Base-by-base conservation (phyloP, 163 green algal genomes). In the Volvox carteri region DNA sequence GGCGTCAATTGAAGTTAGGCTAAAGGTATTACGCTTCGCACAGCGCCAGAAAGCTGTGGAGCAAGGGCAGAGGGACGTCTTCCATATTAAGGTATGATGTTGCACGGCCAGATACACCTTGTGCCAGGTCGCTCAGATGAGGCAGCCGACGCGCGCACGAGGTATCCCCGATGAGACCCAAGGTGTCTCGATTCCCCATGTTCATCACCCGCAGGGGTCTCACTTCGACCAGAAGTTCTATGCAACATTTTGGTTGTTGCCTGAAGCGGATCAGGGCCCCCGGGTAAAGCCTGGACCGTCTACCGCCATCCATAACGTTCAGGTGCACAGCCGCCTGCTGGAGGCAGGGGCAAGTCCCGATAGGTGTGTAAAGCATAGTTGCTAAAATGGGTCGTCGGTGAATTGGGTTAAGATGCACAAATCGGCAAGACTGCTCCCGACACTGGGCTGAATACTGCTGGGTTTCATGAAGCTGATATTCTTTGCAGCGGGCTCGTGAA, bases 211-310 rank as follows among this genome's bases (percentile, higher is more conserved):
- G 28, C 89, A 95, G 92, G 93, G 92, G n/a, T 92, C 91, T 5
- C 96, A 95, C 92, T 96, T 96, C 86, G 96, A 98, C 68, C 95
- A 97, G 91, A 95, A 96, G 65, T 97, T 97, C 76, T 93, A 96
- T 70, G 78, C 90, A 4, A 96, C 93, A 0, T 98, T 98, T 83
- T 96, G 95, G 85, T 76, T 98, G 25, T 58, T 90, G 18, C 84
- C 94, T 25, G 92, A 93, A 19, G 9, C 41, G 12, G 83, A 80
- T 18, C 62, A 41, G 33, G 7, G 39, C 7, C 33, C 37, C 2
- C 44, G 23, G 52, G 18, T 35, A 0, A 85, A 73, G 54, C 35
- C 77, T 25, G 78, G 54, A 25, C 21, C 54, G 16, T 23, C 54
- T 37, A 21, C 37, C 56, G 56, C 54, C 35, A 1, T 54, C 35